These are phyloP conservation scores for Anastatica hierochuntica DNA, from an alignment of 345 rosid species.

Conservation along the genomic window DNA sequence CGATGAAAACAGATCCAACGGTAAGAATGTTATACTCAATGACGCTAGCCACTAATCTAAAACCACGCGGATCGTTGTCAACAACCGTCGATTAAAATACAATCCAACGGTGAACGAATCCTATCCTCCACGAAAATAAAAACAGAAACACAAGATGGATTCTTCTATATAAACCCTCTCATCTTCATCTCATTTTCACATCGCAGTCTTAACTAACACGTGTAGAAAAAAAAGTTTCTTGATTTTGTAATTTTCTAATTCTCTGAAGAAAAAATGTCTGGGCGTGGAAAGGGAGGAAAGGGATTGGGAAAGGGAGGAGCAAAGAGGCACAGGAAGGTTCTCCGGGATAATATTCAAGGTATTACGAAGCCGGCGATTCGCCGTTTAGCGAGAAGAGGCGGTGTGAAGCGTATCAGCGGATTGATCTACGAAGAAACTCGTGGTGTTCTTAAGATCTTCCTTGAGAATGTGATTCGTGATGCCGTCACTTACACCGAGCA, in stretches of 20 bases:
- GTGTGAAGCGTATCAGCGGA: conserved; percentile 34
- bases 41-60: not conserved
- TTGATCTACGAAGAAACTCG: conserved; percentile 33
- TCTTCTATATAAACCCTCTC: not conserved
- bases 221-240: not conserved
- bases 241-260: not conserved
- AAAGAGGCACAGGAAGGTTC: conserved; percentile 34
- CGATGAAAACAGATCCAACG: not conserved
- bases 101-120: conserved; percentile 16
- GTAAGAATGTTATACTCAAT: not conserved
- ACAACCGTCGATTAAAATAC: conserved; percentile 7
- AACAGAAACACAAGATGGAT: conserved; percentile 6
- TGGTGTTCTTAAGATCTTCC: conserved; percentile 30
- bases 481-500: conserved; percentile 37
- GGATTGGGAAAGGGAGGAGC: conserved; percentile 42
- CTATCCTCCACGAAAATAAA: not conserved
- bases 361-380: conserved; percentile 37
- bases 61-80: not conserved
- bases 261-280: conserved; percentile 16
- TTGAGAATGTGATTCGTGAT: conserved; percentile 34
- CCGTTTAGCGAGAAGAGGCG: conserved; percentile 32
- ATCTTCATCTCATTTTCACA: not conserved
- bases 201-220: not conserved
- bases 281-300: conserved; percentile 38
- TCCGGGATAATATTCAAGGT: conserved; percentile 32